These are phyloP conservation scores for Hyparrhenia diplandra DNA, from an alignment of 176 grass and related monocot genomes.

Conservation along the genomic window DNA sequence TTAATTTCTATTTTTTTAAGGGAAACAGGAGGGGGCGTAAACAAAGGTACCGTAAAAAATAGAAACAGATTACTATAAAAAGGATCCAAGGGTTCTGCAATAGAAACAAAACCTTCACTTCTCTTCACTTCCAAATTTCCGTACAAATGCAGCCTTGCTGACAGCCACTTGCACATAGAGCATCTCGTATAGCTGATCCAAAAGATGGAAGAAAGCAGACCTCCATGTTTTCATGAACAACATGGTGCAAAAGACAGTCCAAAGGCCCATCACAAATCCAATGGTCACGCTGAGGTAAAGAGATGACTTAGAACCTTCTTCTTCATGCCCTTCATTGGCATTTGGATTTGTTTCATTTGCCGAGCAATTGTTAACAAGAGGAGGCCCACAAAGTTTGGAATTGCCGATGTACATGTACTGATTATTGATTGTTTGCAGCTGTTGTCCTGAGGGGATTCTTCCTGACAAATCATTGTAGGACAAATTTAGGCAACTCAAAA, in stretches of 20 bases:
- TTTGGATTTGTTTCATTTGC: background rate
- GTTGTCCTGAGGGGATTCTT: constrained; percentile 11
- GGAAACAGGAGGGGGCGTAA: too few relatives aligned
- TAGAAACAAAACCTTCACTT: background rate
- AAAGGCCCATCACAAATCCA: constrained; percentile 16
- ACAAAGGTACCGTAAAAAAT: too few relatives aligned
- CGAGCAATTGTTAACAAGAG: constrained; percentile 5
- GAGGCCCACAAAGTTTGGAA: background rate
- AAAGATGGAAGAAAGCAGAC: background rate
- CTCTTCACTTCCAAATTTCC: background rate
- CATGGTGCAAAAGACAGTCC: background rate
- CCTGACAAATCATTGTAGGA: constrained; percentile 41
- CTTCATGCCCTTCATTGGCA: too few relatives aligned
- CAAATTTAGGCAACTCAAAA: constrained; percentile 21
- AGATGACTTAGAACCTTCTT: background rate
- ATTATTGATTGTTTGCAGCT: constrained; percentile 18
- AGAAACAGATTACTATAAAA: background rate
- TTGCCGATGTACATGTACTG: background rate
- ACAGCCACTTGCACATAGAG: background rate
- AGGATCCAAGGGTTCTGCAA: background rate
- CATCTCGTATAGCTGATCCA: background rate
- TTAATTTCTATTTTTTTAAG: too few relatives aligned
- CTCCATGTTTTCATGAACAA: background rate
- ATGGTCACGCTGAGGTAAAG: constrained; percentile 2
- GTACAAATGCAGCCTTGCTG: background rate